Conservation (phyloP, 257 asterid species). For the Henckelia pumila region DNA sequence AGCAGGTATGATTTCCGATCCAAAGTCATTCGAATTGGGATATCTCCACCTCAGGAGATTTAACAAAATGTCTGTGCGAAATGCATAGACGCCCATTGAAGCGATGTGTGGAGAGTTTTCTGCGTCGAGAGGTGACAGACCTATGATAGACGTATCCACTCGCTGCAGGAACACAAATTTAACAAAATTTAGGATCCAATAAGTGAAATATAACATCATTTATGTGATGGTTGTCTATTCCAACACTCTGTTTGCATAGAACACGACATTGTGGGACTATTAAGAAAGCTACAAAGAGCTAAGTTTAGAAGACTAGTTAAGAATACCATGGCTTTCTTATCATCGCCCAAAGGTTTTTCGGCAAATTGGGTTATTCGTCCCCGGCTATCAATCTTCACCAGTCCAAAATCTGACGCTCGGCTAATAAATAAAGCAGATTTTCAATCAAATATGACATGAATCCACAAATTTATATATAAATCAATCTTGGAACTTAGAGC, state of each 20-base stretch:
- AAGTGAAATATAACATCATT: background rate
- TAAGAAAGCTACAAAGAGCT: background rate
- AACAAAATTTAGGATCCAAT: background rate
- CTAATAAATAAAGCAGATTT: conserved; percentile 37
- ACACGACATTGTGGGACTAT: background rate
- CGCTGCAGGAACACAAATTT: conserved; percentile 48
- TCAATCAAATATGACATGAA: conserved; percentile 9
- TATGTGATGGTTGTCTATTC: background rate
- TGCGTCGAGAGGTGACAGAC: conserved; percentile 68
- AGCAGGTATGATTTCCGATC: conserved; percentile 88
- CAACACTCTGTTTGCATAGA: background rate
- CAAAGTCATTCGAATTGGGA: conserved; percentile 86
- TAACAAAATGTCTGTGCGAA: conserved; percentile 65
- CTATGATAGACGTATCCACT: conserved; percentile 75
- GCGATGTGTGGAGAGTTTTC: conserved; percentile 64
- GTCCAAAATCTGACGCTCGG: conserved; percentile 87
- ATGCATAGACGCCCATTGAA: conserved; percentile 95
- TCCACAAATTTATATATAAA: background rate
- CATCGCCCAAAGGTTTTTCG: conserved; percentile 79
- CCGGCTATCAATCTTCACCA: conserved; percentile 82
- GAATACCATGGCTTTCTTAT: conserved; percentile 85
- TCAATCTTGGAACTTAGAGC: background rate
- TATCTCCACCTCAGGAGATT: conserved; percentile 65
- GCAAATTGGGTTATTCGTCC: conserved; percentile 71
- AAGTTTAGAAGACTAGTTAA: background rate